Evolutionary conservation across 2,329 filamentous ascomycete genomes (phyloP).

Genomic region (Phyllosticta citriasiana): DNA sequence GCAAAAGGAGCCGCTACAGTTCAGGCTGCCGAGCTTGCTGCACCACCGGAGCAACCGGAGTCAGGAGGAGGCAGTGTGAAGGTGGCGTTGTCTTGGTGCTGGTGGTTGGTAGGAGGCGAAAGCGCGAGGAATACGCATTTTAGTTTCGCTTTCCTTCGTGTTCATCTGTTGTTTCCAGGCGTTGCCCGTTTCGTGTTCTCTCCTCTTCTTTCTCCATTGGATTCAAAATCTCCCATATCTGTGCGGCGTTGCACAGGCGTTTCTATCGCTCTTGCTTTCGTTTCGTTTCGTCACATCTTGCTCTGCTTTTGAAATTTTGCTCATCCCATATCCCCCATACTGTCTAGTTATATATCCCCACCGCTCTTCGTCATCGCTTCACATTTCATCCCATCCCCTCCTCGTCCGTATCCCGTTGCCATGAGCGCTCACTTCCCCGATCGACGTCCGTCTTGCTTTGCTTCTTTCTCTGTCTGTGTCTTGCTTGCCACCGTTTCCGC

Average conservation of each 20-base stretch:
- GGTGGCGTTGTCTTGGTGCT: neutral
- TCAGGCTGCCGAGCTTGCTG: constrained; percentile 23
- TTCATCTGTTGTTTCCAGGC: neutral
- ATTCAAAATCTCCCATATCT: too few species aligned
- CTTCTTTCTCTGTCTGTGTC: too few species aligned
- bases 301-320: too few species aligned
- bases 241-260: neutral
- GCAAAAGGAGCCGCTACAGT: constrained; percentile 29
- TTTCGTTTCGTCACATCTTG: neutral
- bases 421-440: too few species aligned
- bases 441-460: too few species aligned
- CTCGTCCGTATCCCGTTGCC: too few species aligned
- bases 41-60: constrained; percentile 1
- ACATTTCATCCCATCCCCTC: neutral
- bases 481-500: too few species aligned
- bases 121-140: too few species aligned
- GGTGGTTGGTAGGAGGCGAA: neutral
- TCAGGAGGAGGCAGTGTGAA: constrained; percentile 4
- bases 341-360: too few species aligned
- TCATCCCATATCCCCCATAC: too few species aligned
- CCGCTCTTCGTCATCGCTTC: neutral
- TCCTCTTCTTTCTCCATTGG: neutral
- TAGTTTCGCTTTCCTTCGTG: too few species aligned
- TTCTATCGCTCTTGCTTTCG: neutral
- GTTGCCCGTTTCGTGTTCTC: neutral